A percentile compares a stretch with the other conserved stretches of the same genome.
These are phyloP conservation scores for Yamadazyma sp. DNA, from an alignment of 805 yeast genomes.

Conservation along the genomic window DNA sequence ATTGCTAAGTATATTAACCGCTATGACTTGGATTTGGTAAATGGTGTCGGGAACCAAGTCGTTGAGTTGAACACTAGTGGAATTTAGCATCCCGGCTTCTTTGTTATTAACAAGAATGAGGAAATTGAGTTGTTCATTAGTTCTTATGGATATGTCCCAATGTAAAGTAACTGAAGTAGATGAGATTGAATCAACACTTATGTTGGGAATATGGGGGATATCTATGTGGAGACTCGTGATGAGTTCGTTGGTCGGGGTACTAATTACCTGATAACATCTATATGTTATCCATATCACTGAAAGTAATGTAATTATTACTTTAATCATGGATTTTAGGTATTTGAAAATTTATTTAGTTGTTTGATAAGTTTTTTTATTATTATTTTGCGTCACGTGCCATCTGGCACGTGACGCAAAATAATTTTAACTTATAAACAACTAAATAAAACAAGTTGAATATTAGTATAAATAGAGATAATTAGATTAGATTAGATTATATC, in stretches of 20 bases:
- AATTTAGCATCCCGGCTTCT: slow-evolving; percentile 35
- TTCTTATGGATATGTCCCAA: slow-evolving; percentile 45
- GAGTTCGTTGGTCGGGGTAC: slow-evolving; percentile 43
- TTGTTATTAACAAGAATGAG: slow-evolving; percentile 31
- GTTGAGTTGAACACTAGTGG: slow-evolving; percentile 32
- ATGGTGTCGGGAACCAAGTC: slow-evolving; percentile 23
- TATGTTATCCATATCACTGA: slow-evolving; percentile 39
- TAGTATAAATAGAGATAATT: too few relatives aligned
- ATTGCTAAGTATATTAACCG: slow-evolving; percentile 32
- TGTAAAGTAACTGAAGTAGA: slow-evolving; percentile 46
- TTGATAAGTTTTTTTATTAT: neutral
- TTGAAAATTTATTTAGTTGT: too few relatives aligned
- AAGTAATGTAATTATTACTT: slow-evolving; percentile 30
- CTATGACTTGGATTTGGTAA: slow-evolving; percentile 36
- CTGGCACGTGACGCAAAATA: too few relatives aligned
- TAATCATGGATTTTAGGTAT: too few relatives aligned
- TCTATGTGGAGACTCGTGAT: slow-evolving; percentile 47
- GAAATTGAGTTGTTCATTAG: slow-evolving; percentile 31
- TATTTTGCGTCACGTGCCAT: too few relatives aligned
- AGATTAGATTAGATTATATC: too few relatives aligned
- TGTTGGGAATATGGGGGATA: slow-evolving; percentile 53
- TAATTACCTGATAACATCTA: slow-evolving; percentile 33
- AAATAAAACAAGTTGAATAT: too few relatives aligned
- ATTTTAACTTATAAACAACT: too few relatives aligned
- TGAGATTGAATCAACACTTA: slow-evolving; percentile 55